These are phyloP conservation scores for Diaporthe sp. DNA, from an alignment of 2,329 filamentous ascomycete species.

Conservation along the genomic window DNA sequence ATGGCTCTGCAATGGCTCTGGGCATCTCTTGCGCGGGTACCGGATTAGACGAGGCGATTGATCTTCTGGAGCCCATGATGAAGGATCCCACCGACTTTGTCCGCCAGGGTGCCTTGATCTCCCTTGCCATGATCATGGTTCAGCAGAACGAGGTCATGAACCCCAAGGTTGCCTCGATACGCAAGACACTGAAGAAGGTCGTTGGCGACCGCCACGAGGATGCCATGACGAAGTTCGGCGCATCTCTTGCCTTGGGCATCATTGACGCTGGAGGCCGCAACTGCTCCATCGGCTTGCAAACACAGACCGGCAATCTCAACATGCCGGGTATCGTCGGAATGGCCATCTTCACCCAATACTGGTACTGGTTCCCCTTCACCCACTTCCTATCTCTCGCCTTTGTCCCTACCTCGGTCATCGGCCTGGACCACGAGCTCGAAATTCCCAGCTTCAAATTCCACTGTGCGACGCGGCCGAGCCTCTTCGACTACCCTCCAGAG, in stretches of 20 bases:
- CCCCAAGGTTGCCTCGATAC: conserved; percentile 90
- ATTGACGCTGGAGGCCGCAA: conserved; percentile 98
- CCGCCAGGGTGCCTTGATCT: conserved; percentile 93
- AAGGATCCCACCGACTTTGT: conserved; percentile 99
- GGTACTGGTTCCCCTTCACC: conserved; percentile 99
- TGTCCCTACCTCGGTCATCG: conserved; percentile 96
- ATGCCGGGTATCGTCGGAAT: conserved; percentile 98
- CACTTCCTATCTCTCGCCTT: conserved; percentile 97
- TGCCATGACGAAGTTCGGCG: conserved; percentile 99
- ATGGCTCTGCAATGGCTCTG: conserved; percentile 97
- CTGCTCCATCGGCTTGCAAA: conserved; percentile 97
- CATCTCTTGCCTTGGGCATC: conserved; percentile 92
- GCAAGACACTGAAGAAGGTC: conserved; percentile 95
- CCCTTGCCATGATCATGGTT: conserved; percentile 98
- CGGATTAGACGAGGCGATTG: conserved; percentile 94
- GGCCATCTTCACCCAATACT: conserved; percentile 98
- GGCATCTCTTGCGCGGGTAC: conserved; percentile 98
- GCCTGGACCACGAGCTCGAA: conserved; percentile 92
- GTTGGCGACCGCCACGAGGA: conserved; percentile 96
- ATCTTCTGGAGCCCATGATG: conserved; percentile 98
- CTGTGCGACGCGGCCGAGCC: conserved; percentile 92
- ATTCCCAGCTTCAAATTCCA: conserved; percentile 96
- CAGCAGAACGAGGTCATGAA: conserved; percentile 99
- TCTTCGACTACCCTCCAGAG: conserved; percentile 98
- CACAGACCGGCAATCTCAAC: conserved; percentile 97